Evolutionary conservation across 2,329 filamentous ascomycete species (phyloP).

Genomic region (Pseudogymnoascus sp.): DNA sequence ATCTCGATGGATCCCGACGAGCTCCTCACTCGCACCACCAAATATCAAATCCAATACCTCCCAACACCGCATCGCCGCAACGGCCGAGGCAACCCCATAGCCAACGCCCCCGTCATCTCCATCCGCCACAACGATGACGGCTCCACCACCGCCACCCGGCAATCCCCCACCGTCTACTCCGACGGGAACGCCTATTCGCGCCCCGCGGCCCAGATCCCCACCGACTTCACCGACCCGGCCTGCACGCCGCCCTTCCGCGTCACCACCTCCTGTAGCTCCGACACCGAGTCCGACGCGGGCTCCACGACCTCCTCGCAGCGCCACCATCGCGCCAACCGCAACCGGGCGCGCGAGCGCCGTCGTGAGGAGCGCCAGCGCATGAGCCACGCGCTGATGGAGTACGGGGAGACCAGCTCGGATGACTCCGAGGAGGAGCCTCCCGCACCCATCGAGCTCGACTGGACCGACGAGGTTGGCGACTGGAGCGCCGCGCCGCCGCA

Average conservation of each 20-base stretch:
- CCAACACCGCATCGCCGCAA: conserved; percentile 18
- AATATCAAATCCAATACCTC: conserved; percentile 64
- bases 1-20: conserved; percentile 79
- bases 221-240: conserved; percentile 41
- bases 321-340: conserved; percentile 31
- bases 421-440: neutral
- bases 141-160: conserved; percentile 36
- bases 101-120: conserved; percentile 38
- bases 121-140: conserved; percentile 46
- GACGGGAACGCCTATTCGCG: conserved; percentile 34
- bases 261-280: conserved; percentile 50
- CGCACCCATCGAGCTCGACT: neutral
- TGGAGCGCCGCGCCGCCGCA: neutral
- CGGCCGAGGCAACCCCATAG: conserved; percentile 22
- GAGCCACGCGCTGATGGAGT: neutral
- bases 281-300: conserved; percentile 43
- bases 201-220: conserved; percentile 45
- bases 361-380: neutral
- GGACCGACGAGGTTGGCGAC: neutral
- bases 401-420: neutral
- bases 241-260: conserved; percentile 43
- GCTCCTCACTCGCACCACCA: conserved; percentile 61
- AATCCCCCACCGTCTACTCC: conserved; percentile 34
- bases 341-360: neutral
- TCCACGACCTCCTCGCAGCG: conserved; percentile 11